Evolutionary conservation across 2,329 filamentous ascomycete species (phyloP), one percentile per base, ranked within the genome.

Genomic region (Achaetomium macrosporum): DNA sequence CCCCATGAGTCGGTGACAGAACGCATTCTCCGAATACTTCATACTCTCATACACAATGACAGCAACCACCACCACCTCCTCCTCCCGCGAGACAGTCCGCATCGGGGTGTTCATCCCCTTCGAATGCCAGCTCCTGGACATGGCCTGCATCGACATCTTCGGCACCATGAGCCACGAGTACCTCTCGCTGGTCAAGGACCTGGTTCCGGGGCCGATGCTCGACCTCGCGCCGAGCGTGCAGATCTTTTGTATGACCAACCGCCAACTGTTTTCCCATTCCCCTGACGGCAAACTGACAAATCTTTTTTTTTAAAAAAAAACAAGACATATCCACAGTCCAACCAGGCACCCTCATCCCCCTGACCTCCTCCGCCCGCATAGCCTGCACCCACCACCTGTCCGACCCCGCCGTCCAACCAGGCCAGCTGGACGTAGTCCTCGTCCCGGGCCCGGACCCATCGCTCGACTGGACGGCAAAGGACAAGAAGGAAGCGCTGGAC

Each of bases 21-120:
- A n/a, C n/a, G n/a, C n/a, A n/a, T n/a, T 25, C 25, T 25, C 25
- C 7, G 7, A 7, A 25, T 7, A 25, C 7, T 7, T 25, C 25
- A 25, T 25, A 25, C n/a, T 15, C 33, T 5, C 10, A 12, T 35
- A 11, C n/a, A 16, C 31, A 12, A 17, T 33, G 4, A 12, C 44
- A 55, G 31, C 42, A 57, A 29, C 42, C 2, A 31, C 35, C 29
- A 51, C 40, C 20, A 29, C 37, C 9, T 33, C 48, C 48, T 25
- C 37, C 6, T 29, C 48, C 49, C 50, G 51, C 39, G 57, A 62
- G n/a, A 60, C 54, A 2, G 59, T 79, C 53, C 70, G 64, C 40
- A 70, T 81, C 45, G 78, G 77, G 19, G 75, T 81, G 51, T 79
- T 77, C 62, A 66, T 79, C 45, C 76, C 77, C 2, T 56, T 59